phyloP scores from a whole-genome alignment of 148 eudicot genomes.

The Fallopia convolvulus region DNA sequence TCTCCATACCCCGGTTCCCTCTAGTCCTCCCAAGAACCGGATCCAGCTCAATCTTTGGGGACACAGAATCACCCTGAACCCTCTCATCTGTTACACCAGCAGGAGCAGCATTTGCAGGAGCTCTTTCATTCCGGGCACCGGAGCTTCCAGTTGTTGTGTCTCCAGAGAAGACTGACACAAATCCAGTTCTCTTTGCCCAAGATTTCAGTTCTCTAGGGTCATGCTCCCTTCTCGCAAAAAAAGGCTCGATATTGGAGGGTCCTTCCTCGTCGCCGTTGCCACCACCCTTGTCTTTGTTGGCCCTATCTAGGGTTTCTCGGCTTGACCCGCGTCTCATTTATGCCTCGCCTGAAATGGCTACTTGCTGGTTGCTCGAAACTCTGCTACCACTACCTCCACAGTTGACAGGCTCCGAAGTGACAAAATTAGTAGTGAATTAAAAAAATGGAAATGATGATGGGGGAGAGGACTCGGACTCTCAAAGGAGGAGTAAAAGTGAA shows the following conservation, averaged over 20 bases:
- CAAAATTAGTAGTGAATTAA: neutral
- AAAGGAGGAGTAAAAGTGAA: neutral
- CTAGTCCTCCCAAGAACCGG: constrained; percentile 56
- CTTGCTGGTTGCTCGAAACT: neutral
- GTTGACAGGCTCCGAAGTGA: neutral
- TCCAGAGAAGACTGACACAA: constrained; percentile 71
- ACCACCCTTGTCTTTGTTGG: constrained; percentile 19
- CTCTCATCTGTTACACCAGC: constrained; percentile 51
- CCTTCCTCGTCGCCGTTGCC: constrained; percentile 28
- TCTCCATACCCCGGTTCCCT: constrained; percentile 35
- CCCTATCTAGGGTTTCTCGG: constrained; percentile 34
- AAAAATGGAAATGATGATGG: neutral
- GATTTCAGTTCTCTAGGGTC: constrained; percentile 79
- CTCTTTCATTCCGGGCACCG: constrained; percentile 17
- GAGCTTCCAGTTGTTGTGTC: constrained; percentile 31
- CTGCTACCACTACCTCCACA: neutral
- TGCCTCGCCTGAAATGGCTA: neutral
- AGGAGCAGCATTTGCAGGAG: constrained; percentile 7
- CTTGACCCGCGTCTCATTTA: constrained; percentile 73
- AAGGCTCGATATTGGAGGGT: constrained; percentile 47
- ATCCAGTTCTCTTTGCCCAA: constrained; percentile 97
- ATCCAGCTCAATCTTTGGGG: constrained; percentile 69
- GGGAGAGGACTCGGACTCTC: neutral
- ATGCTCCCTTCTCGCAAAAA: constrained; percentile 56
- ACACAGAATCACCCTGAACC: constrained; percentile 26